Percentiles rank a stretch among this genome's conserved stretches.
Conservation (phyloP, 768 basidiomycete species). For the Candolleomyces eurysporus region DNA sequence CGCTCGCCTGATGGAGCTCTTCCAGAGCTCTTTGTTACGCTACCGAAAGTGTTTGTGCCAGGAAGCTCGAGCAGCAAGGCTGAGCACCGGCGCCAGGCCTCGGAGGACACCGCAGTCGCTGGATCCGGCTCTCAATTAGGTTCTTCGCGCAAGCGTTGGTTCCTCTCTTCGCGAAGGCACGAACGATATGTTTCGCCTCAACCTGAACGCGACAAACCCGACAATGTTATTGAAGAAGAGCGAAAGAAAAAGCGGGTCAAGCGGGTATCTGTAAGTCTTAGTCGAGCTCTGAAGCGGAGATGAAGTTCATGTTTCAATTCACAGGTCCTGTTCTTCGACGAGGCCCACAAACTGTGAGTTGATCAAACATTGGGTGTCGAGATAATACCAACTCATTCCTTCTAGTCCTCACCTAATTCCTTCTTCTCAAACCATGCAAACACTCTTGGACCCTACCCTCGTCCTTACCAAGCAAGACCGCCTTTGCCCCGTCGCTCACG, state of each 20-base stretch:
- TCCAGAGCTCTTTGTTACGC: slow-evolving; percentile 60
- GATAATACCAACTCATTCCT: not conserved
- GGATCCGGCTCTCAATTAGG: slow-evolving; percentile 30
- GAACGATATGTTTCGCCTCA: slow-evolving; percentile 12
- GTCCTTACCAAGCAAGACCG: slow-evolving; percentile 86
- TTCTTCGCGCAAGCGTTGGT: slow-evolving; percentile 26
- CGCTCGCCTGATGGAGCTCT: slow-evolving; percentile 80
- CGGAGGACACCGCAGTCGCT: slow-evolving; percentile 35
- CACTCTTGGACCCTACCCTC: slow-evolving; percentile 79
- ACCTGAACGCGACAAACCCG: slow-evolving; percentile 12
- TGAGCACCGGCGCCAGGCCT: slow-evolving; percentile 28
- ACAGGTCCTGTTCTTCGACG: slow-evolving; percentile 74
- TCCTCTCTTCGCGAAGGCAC: slow-evolving; percentile 29
- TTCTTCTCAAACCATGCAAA: slow-evolving; percentile 80
- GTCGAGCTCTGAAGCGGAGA: not conserved
- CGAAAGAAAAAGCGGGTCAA: slow-evolving; percentile 43
- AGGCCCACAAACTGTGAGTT: slow-evolving; percentile 77
- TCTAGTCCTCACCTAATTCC: slow-evolving; percentile 70
- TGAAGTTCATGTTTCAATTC: slow-evolving; percentile 3
- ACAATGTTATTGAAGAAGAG: slow-evolving; percentile 29
- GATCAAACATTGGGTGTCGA: not conserved
- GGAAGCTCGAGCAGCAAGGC: slow-evolving; percentile 28
- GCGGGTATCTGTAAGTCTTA: slow-evolving; percentile 59
- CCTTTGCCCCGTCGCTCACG: slow-evolving; percentile 80
- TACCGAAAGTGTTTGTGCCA: slow-evolving; percentile 70